These are phyloP conservation scores for Tolypocladium ovalisporum DNA, from an alignment of 2,329 filamentous ascomycete species.

Conservation along the genomic window DNA sequence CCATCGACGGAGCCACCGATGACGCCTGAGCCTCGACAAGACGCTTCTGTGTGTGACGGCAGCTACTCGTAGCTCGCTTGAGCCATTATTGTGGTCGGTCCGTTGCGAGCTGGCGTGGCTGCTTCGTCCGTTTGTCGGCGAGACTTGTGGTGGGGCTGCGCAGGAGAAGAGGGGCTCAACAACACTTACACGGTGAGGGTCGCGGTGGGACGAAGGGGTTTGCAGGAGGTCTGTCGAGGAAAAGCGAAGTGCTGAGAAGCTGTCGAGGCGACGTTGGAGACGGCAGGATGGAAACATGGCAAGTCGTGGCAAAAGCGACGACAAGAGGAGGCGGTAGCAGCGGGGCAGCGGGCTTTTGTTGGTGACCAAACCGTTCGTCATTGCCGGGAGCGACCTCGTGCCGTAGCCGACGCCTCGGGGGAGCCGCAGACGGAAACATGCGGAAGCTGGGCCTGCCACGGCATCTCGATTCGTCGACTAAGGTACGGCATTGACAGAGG, in stretches of 20 bases:
- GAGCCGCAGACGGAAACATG: constrained; percentile 18
- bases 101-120: neutral
- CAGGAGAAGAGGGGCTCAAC: constrained; percentile 3
- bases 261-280: neutral
- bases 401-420: constrained; percentile 16
- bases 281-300: neutral
- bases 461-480: neutral
- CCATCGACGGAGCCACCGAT: neutral
- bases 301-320: neutral
- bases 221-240: neutral
- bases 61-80: constrained; percentile 1
- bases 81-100: constrained; percentile 5
- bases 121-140: neutral
- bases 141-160: constrained; percentile 1
- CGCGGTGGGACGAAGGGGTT: neutral
- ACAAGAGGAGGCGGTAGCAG: neutral
- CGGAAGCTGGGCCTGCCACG: constrained; percentile 11
- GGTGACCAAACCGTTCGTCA: constrained; percentile 7
- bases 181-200: constrained; percentile 1
- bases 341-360: neutral
- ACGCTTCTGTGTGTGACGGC: neutral
- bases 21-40: neutral
- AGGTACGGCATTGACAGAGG: neutral
- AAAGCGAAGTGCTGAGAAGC: neutral
- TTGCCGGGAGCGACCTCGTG: constrained; percentile 17